Evolutionary conservation across 2,329 filamentous ascomycete genomes (phyloP).

Genomic region (Neoarthrinium moseri): DNA sequence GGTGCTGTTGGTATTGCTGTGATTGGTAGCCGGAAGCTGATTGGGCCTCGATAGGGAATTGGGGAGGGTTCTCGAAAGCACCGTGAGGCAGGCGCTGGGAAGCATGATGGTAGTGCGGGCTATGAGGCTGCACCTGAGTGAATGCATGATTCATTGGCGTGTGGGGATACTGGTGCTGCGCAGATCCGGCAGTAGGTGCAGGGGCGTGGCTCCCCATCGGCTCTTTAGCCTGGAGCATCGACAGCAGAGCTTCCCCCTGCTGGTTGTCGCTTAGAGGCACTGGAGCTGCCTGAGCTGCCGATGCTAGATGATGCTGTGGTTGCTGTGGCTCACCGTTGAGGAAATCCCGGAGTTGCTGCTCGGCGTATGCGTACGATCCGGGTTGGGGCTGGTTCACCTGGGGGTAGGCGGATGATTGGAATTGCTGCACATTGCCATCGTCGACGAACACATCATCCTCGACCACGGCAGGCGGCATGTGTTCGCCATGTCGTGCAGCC

Average conservation of each 20-base stretch:
- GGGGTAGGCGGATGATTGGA: not conserved
- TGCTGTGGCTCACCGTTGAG: too few relatives aligned
- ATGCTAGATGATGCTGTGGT: not conserved
- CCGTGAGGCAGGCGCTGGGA: conserved; percentile 44
- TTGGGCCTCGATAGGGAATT: conserved; percentile 42
- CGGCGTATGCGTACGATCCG: not conserved
- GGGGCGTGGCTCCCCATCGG: conserved; percentile 19
- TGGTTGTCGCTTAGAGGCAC: conserved; percentile 45
- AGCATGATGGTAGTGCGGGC: conserved; percentile 57
- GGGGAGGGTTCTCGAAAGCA: conserved; percentile 45
- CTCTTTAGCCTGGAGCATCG: conserved; percentile 45
- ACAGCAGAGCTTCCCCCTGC: conserved; percentile 52
- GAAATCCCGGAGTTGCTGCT: not conserved
- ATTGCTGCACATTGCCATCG: conserved; percentile 44
- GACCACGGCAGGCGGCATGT: conserved; percentile 41
- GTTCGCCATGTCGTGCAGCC: conserved; percentile 32
- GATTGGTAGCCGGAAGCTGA: not conserved
- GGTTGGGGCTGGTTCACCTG: not conserved
- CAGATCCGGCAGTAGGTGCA: conserved; percentile 20
- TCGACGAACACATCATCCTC: conserved; percentile 60
- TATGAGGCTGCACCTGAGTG: conserved; percentile 50
- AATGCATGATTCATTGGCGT: conserved; percentile 56
- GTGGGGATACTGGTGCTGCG: conserved; percentile 31
- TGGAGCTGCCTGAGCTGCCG: too few relatives aligned
- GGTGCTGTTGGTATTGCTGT: conserved; percentile 18